Base-by-base conservation (phyloP, 73 alveolate genomes). In the Paramecium tetraurelia region DNA sequence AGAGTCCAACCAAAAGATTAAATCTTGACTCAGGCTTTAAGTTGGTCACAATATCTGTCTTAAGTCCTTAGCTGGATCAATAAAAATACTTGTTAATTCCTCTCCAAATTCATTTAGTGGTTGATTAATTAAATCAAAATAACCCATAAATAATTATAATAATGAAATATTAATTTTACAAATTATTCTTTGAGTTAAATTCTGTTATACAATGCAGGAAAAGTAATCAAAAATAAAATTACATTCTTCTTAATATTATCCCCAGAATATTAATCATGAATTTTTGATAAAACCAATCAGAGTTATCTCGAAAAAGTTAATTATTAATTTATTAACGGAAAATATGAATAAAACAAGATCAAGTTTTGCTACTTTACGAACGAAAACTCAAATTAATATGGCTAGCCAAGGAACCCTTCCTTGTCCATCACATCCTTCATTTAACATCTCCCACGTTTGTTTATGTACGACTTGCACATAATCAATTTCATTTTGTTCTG, bases 301-400 rank as follows among this genome's bases (percentile, higher is more conserved):
- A 16, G 4, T 16, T 53, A 4, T 0, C n/a, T 53, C 14, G 14
- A 53, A 16, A 53, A 16, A 63, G 84, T 63, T 63, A 38, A 75
- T 75, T 75, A 75, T 75, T 75, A 31, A 75, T 75, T 68, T 75
- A 38, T 41, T 38, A 75, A 75, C 59, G 58, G 58, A 75, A 75
- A 35, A 41, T 3, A 75, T 75, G 87, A 75, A 75, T 38, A 75
- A 75, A 75, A 75, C 87, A n/a, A 29, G 87, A 75, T 38, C 87
- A 14, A 75, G 87, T 36, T 75, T 75, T 75, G 87, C 69, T 68
- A 75, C 87, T 14, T 20, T 33, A 4, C 36, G 87, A 38, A 35
- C 87, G 14, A 75, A 41, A 41, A 75, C 87, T 5, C 46, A 75
- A 41, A 75, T 75, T 14, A 75, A 75, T 75, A 16, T 75, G 21